A percentile compares a stretch with the other conserved stretches of the same genome.
Conservation (phyloP, 2,329 filamentous ascomycete species). For the Cercospora citrullina region DNA sequence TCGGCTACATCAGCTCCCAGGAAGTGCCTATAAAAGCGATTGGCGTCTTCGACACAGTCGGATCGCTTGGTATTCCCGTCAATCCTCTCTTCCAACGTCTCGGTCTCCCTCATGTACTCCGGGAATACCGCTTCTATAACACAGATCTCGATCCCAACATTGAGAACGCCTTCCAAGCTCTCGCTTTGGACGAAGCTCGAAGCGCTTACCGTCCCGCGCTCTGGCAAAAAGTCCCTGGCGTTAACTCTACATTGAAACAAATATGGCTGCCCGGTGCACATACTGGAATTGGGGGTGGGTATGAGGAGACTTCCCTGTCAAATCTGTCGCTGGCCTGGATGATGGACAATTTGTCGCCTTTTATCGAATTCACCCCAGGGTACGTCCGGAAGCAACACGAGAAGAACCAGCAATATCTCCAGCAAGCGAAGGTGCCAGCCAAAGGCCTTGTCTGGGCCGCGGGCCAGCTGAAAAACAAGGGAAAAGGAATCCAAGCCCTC, state of each 20-base stretch:
- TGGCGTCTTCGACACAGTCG: slow-evolving; percentile 54
- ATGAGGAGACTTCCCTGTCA: slow-evolving; percentile 36
- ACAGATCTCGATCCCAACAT: slow-evolving; percentile 41
- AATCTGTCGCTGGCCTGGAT: slow-evolving; percentile 45
- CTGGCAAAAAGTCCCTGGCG: slow-evolving; percentile 41
- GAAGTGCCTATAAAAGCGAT: slow-evolving; percentile 36
- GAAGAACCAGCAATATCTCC: slow-evolving; percentile 14
- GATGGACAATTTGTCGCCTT: slow-evolving; percentile 37
- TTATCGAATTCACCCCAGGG: slow-evolving; percentile 38
- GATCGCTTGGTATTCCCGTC: slow-evolving; percentile 39
- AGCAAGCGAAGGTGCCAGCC: slow-evolving; percentile 14
- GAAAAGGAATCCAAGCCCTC: slow-evolving; percentile 15
- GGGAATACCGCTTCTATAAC: slow-evolving; percentile 38
- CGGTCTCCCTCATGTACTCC: slow-evolving; percentile 32
- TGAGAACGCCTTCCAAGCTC: slow-evolving; percentile 57
- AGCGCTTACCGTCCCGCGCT: slow-evolving; percentile 53
- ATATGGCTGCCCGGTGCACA: slow-evolving; percentile 59
- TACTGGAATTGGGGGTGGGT: slow-evolving; percentile 54
- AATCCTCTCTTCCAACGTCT: slow-evolving; percentile 36
- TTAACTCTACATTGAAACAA: slow-evolving; percentile 46
- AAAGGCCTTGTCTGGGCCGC: slow-evolving; percentile 18
- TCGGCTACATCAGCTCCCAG: slow-evolving; percentile 12
- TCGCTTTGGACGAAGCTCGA: slow-evolving; percentile 56
- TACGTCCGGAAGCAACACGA: slow-evolving; percentile 29
- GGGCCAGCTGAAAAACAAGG: slow-evolving; percentile 16